phyloP scores from a whole-genome alignment of 495 filamentous ascomycete species.

The Talaromyces proteolyticus region DNA sequence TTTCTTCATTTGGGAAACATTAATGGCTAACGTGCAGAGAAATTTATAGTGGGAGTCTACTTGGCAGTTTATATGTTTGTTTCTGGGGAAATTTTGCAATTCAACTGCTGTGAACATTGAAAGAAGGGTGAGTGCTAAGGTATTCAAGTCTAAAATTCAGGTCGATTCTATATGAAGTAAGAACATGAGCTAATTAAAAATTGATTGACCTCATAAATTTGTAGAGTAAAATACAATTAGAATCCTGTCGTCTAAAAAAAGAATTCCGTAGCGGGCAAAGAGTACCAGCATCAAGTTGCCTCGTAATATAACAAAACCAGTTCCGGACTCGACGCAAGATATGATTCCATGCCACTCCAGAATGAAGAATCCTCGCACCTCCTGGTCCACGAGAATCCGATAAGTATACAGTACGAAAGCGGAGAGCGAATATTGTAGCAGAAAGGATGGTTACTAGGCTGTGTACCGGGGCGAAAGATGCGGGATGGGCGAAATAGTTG shows the following conservation, averaged over 20 bases:
- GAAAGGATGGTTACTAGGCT: background rate
- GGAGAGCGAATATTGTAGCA: conserved; percentile 1
- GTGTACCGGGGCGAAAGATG: background rate
- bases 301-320: conserved; percentile 1
- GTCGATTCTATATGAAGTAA: too few species aligned
- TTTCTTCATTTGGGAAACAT: too few species aligned
- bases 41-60: too few species aligned
- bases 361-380: conserved; percentile 1
- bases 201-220: background rate
- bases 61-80: too few species aligned
- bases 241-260: conserved; percentile 1
- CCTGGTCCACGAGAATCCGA: conserved; percentile 3
- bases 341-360: background rate
- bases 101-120: too few species aligned
- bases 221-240: conserved; percentile 8
- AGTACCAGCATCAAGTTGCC: conserved; percentile 7
- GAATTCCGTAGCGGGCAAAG: background rate
- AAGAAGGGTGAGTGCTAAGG: too few species aligned
- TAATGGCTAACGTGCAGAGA: too few species aligned
- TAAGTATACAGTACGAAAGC: conserved; percentile 6
- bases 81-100: too few species aligned
- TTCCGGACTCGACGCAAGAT: background rate
- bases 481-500: background rate
- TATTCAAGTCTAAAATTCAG: too few species aligned
- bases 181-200: background rate